Conservation (phyloP, 2,329 filamentous ascomycete species). For the Stemphylium lycopersici region DNA sequence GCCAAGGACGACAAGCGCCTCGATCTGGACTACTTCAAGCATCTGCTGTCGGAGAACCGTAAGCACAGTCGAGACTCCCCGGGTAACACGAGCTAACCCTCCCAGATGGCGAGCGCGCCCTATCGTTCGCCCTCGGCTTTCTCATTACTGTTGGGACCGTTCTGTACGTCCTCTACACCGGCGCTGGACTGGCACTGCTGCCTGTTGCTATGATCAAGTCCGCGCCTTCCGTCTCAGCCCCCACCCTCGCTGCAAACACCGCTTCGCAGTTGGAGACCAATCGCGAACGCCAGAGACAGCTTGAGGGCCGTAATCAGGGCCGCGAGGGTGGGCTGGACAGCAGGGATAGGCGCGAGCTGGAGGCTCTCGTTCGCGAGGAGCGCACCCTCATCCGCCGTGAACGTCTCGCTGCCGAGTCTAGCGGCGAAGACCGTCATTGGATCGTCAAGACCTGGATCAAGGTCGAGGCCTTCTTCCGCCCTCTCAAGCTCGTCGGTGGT, state of each 20-base stretch:
- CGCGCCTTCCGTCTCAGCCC: constrained; percentile 82
- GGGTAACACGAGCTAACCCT: constrained; percentile 20
- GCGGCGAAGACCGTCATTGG: constrained; percentile 76
- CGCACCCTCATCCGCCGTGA: constrained; percentile 89
- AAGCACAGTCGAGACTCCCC: constrained; percentile 38
- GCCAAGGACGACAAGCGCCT: constrained; percentile 67
- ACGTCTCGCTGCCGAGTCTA: constrained; percentile 81
- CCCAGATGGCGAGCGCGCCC: constrained; percentile 81
- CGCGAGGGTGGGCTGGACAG: constrained; percentile 75
- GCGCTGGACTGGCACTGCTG: constrained; percentile 83
- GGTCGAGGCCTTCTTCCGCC: constrained; percentile 79
- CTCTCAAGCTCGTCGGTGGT: constrained; percentile 86
- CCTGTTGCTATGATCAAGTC: constrained; percentile 92
- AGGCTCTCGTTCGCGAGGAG: constrained; percentile 86
- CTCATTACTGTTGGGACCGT: constrained; percentile 85
- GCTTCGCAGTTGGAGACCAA: constrained; percentile 84
- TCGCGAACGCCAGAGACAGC: constrained; percentile 86
- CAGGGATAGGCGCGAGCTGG: constrained; percentile 87
- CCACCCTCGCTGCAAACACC: constrained; percentile 77
- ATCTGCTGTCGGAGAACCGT: constrained; percentile 80
- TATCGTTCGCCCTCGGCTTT: constrained; percentile 89
- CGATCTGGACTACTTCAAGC: constrained; percentile 91
- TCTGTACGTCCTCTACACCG: constrained; percentile 87
- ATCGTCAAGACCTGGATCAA: constrained; percentile 80
- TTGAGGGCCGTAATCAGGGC: constrained; percentile 83